Evolutionary conservation across 768 basidiomycete genomes (phyloP).

Genomic region (Rubroboletus satanas): DNA sequence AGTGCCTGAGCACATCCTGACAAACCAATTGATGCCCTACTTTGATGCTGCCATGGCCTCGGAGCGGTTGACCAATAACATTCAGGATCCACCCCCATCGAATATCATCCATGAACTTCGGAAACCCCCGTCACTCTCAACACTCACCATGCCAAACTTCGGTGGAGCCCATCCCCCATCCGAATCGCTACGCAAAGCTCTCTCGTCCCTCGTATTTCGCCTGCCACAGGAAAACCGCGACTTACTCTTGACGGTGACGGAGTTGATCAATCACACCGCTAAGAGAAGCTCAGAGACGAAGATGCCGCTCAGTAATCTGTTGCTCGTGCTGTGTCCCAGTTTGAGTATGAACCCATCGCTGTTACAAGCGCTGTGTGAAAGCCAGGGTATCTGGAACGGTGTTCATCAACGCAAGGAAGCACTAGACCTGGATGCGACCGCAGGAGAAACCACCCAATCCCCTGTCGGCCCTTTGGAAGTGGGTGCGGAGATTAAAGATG

Average conservation of each 20-base stretch:
- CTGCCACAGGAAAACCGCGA: conserved; percentile 82
- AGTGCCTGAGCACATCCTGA: conserved; percentile 90
- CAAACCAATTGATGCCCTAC: conserved; percentile 59
- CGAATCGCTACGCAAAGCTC: conserved; percentile 48
- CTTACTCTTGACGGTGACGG: conserved; percentile 75
- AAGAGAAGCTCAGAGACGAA: conserved; percentile 68
- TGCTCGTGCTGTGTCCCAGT: conserved; percentile 86
- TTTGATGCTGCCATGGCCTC: conserved; percentile 76
- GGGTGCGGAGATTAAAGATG: background rate
- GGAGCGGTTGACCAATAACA: conserved; percentile 39
- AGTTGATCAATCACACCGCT: conserved; percentile 75
- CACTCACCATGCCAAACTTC: conserved; percentile 70
- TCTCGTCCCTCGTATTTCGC: conserved; percentile 60
- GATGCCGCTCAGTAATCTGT: conserved; percentile 88
- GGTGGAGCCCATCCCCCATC: conserved; percentile 60
- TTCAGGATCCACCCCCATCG: conserved; percentile 31
- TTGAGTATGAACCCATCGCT: conserved; percentile 74
- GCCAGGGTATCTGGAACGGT: conserved; percentile 59
- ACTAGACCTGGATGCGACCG: background rate
- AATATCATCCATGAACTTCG: conserved; percentile 45
- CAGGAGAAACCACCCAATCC: background rate
- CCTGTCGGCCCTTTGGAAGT: background rate
- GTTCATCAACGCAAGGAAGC: conserved; percentile 6
- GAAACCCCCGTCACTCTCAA: conserved; percentile 78
- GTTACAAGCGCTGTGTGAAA: conserved; percentile 70